Percentiles rank a stretch among this genome's conserved stretches.
These are phyloP conservation scores for Erigeron canadensis DNA, from an alignment of 129 eudicot genomes.

Conservation along the genomic window DNA sequence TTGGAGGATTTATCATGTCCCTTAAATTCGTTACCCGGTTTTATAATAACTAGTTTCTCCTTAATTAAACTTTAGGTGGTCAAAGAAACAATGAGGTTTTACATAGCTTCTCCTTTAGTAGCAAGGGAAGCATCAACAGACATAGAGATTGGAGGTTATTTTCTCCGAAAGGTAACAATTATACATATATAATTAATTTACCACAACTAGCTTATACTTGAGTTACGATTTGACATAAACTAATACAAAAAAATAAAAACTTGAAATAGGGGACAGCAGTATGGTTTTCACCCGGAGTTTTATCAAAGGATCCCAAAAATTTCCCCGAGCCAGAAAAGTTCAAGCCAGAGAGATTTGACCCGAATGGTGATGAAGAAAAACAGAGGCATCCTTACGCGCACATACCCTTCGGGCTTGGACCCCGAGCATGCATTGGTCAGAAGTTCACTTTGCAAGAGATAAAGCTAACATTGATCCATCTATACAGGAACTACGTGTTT, in stretches of 20 bases:
- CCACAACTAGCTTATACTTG: too few relatives aligned
- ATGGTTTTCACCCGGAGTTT: constrained; percentile 88
- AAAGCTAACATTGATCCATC: constrained; percentile 74
- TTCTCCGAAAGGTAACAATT: constrained; percentile 56
- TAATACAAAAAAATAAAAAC: neutral
- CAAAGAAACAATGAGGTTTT: constrained; percentile 72
- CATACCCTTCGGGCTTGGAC: constrained; percentile 94
- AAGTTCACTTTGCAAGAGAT: constrained; percentile 84
- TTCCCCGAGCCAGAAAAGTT: constrained; percentile 87
- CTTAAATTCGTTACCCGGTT: neutral
- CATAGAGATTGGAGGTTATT: constrained; percentile 64
- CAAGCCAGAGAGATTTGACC: constrained; percentile 86
- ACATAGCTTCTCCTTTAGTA: constrained; percentile 63
- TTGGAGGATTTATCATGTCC: too few relatives aligned
- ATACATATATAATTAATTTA: too few relatives aligned
- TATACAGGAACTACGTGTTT: constrained; percentile 71
- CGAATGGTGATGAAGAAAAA: constrained; percentile 71
- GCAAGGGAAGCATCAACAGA: constrained; percentile 62
- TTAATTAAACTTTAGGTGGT: constrained; percentile 43
- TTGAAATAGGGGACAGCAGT: constrained; percentile 85
- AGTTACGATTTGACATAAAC: neutral
- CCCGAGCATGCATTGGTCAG: constrained; percentile 89
- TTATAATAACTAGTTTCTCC: too few relatives aligned
- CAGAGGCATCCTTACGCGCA: constrained; percentile 86
- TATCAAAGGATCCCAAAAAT: constrained; percentile 85